Conservation (phyloP, 371 early-diverging fungal species). For the Basidiobolus meristosporus region DNA sequence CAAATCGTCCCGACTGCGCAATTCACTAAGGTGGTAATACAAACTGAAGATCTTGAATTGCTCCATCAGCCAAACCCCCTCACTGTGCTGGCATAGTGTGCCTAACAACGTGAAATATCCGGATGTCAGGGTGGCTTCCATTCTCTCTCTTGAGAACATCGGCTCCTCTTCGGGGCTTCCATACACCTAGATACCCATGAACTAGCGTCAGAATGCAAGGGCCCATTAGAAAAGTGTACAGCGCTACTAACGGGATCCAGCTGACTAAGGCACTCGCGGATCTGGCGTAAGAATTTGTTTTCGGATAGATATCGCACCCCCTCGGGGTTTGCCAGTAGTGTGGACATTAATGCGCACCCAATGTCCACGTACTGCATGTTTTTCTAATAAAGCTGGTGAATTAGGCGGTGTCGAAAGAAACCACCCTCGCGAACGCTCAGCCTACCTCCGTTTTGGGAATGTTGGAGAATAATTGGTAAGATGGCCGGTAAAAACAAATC, state of each 20-base stretch:
- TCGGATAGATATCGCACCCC: constrained; percentile 48
- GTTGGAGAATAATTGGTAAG: no score
- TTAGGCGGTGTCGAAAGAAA: no score
- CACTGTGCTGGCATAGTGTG: no score
- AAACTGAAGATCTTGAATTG: constrained; percentile 59
- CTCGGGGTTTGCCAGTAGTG: constrained; percentile 31
- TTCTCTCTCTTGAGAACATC: not conserved
- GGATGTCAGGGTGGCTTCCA: not conserved
- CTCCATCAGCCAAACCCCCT: constrained; percentile 26
- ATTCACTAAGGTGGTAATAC: constrained; percentile 62
- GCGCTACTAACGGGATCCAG: constrained; percentile 33
- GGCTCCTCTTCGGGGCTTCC: no score
- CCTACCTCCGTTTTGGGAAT: no score
- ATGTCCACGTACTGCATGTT: constrained; percentile 28
- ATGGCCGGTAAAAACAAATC: constrained; percentile 54
- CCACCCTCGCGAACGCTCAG: no score
- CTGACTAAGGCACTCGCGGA: constrained; percentile 48
- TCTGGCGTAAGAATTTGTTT: constrained; percentile 38
- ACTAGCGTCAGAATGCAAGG: no score
- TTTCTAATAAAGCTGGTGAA: constrained; percentile 4
- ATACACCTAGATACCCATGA: no score
- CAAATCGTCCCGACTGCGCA: constrained; percentile 62
- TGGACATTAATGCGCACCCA: constrained; percentile 41
- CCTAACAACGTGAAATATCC: not conserved
- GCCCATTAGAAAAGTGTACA: no score